Evolutionary conservation across 1,284 basidiomycete genomes (phyloP).

Genomic region (Hymenochaete sp.): DNA sequence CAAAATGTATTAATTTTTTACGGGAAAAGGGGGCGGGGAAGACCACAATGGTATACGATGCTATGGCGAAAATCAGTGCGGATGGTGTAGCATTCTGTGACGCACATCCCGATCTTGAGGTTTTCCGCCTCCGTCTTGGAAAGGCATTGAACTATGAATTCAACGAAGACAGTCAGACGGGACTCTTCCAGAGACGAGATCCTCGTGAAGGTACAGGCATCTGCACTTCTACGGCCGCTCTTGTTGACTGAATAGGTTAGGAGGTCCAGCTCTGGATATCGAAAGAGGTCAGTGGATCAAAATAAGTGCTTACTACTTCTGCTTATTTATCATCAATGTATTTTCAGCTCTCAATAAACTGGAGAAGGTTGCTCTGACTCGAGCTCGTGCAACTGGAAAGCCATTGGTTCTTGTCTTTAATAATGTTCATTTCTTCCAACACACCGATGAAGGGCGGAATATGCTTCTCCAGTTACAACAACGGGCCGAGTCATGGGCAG

Average conservation of each 20-base stretch:
- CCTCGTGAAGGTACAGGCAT: constrained; percentile 57
- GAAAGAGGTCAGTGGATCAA: constrained; percentile 64
- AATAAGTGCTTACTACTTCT: neutral
- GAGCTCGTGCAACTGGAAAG: constrained; percentile 44
- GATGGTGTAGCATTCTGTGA: constrained; percentile 53
- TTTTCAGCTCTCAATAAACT: constrained; percentile 71
- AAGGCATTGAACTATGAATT: constrained; percentile 74
- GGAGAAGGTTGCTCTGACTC: constrained; percentile 75
- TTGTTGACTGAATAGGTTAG: constrained; percentile 24
- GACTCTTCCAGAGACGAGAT: constrained; percentile 73
- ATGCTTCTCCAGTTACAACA: constrained; percentile 45
- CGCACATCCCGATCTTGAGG: constrained; percentile 59
- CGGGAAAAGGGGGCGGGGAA: constrained; percentile 49
- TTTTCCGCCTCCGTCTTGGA: constrained; percentile 74
- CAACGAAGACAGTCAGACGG: constrained; percentile 73
- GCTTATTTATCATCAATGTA: neutral
- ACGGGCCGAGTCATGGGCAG: constrained; percentile 55
- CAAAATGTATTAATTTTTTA: constrained; percentile 4
- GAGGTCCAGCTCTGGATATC: constrained; percentile 74
- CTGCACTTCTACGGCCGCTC: constrained; percentile 1
- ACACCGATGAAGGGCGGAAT: constrained; percentile 36
- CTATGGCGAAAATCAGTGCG: constrained; percentile 66
- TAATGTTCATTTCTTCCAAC: constrained; percentile 41
- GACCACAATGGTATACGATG: constrained; percentile 74
- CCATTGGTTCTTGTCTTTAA: constrained; percentile 74